Percentiles rank a stretch among this genome's conserved stretches.
Conservation (phyloP, 306 rosid genomes). For the Pterocarpus santalinus region DNA sequence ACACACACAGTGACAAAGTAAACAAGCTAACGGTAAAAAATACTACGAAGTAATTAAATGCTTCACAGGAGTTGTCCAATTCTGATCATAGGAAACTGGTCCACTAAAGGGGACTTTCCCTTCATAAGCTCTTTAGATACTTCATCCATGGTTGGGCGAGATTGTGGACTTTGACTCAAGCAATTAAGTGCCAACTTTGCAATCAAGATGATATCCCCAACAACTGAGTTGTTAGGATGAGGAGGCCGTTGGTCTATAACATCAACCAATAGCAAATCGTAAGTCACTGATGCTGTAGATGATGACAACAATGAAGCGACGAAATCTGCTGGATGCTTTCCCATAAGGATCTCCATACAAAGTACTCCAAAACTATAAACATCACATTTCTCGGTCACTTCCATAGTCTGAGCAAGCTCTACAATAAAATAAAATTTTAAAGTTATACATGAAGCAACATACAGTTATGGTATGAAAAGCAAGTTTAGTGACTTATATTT, state of each 20-base stretch:
- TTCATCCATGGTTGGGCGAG: slow-evolving; percentile 9
- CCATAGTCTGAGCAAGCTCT: slow-evolving; percentile 36
- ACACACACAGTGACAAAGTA: not conserved
- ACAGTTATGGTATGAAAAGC: no score
- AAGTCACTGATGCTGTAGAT: not conserved
- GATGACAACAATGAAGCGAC: not conserved
- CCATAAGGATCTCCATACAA: not conserved
- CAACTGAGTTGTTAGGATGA: not conserved
- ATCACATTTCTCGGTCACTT: slow-evolving; percentile 41
- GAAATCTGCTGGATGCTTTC: slow-evolving; percentile 15
- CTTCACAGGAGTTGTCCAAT: slow-evolving; percentile 5
- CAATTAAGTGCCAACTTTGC: not conserved
- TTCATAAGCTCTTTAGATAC: not conserved
- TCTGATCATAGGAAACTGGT: not conserved
- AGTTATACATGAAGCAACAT: slow-evolving; percentile 8
- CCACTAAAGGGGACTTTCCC: not conserved
- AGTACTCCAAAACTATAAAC: slow-evolving; percentile 30
- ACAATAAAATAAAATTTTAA: not conserved
- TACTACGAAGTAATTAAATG: not conserved
- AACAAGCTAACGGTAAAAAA: not conserved
- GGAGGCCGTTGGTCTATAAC: not conserved
- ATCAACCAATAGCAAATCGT: not conserved
- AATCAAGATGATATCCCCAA: not conserved
- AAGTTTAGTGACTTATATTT: no score
- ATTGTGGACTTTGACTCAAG: slow-evolving; percentile 9